Conservation (phyloP, 768 basidiomycete genomes). For the Chlorophyllum brunneum region DNA sequence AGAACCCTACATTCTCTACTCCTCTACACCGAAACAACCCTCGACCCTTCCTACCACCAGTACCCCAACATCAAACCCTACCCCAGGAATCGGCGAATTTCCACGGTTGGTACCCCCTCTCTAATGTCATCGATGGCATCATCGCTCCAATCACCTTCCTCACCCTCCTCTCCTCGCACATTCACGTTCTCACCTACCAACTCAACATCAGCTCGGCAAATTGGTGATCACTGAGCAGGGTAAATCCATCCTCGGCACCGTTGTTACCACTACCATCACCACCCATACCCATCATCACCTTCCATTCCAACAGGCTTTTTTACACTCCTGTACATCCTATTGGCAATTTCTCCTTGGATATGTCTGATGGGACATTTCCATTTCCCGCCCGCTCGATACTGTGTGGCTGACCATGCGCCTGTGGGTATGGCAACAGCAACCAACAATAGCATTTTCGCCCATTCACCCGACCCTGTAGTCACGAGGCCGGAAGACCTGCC, state of each 20-base stretch:
- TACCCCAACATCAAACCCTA: neutral
- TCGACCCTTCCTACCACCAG: neutral
- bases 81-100: slow-evolving; percentile 8
- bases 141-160: slow-evolving; percentile 2
- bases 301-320: neutral
- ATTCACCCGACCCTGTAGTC: too few species aligned
- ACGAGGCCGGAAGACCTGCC: too few species aligned
- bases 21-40: slow-evolving; percentile 1
- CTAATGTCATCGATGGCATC: neutral
- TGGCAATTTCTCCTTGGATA: too few species aligned
- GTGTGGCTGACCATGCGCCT: too few species aligned
- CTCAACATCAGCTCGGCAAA: neutral
- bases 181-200: neutral
- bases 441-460: too few species aligned
- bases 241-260: neutral
- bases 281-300: neutral
- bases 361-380: too few species aligned
- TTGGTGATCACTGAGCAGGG: slow-evolving; percentile 3
- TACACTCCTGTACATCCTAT: too few species aligned
- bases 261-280: neutral
- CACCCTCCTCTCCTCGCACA: neutral
- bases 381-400: too few species aligned
- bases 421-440: too few species aligned
- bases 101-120: neutral
- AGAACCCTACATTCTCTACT: slow-evolving; percentile 11